A percentile compares a stretch with the other conserved stretches of the same genome.
Evolutionary conservation across 1,284 basidiomycete genomes (phyloP).

Genomic region (Malassezia obtusa): DNA sequence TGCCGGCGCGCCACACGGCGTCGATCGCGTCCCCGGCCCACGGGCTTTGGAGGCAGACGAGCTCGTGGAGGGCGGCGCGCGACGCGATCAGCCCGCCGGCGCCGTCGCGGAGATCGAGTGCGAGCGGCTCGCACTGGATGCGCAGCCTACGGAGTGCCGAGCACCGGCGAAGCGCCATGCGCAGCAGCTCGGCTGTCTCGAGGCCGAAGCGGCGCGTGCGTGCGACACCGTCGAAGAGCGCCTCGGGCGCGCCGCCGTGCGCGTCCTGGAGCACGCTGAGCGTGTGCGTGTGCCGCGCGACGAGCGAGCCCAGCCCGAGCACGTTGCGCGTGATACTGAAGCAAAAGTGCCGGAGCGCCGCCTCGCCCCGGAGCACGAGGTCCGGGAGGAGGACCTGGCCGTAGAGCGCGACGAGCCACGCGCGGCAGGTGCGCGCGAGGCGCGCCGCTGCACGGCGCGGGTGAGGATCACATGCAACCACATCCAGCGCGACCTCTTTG

Average conservation of each 20-base stretch:
- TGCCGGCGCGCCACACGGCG: not conserved
- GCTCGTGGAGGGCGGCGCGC: conserved; percentile 1
- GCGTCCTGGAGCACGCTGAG: not conserved
- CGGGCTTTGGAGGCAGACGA: conserved; percentile 10
- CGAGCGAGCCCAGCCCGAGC: not conserved
- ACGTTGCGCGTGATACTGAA: not conserved
- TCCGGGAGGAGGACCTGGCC: not conserved
- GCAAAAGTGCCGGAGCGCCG: not conserved
- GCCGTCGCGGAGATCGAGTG: not conserved
- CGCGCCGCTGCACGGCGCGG: not conserved
- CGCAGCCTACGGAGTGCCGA: not conserved
- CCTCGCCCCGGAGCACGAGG: not conserved
- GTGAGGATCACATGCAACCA: not conserved
- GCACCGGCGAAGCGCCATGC: not conserved
- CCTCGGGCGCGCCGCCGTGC: not conserved
- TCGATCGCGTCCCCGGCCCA: conserved; percentile 9
- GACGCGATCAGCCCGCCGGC: not conserved
- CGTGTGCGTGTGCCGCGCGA: not conserved
- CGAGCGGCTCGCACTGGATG: conserved; percentile 1
- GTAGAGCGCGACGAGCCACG: conserved; percentile 1
- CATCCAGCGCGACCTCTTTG: not conserved
- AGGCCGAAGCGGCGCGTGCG: not conserved
- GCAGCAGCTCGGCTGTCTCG: not conserved
- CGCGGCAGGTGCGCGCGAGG: conserved; percentile 5
- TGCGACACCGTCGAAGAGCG: conserved; percentile 3